Conservation (phyloP, 2,329 filamentous ascomycete species). For the Trichophyton mentagrophytes region DNA sequence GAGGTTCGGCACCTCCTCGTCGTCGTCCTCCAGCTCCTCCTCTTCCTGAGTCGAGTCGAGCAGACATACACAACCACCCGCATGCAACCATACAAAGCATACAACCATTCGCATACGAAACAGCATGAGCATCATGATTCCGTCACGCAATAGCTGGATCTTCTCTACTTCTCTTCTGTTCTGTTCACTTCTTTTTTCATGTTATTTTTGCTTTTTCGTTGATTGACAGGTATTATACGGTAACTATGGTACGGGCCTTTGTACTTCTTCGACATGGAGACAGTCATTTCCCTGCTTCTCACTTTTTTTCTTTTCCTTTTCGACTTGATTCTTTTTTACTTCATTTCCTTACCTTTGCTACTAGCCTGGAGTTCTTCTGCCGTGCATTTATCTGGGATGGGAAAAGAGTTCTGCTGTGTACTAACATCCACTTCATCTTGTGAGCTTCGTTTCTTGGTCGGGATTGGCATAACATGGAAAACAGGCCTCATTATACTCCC, state of each 20-base stretch:
- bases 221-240: background rate
- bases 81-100: background rate
- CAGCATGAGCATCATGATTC: background rate
- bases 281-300: background rate
- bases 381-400: background rate
- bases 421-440: background rate
- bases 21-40: background rate
- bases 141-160: background rate
- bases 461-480: background rate
- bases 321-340: background rate
- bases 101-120: background rate
- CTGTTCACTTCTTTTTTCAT: background rate
- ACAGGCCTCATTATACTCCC: background rate
- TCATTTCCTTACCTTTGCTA: no score
- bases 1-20: background rate
- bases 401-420: background rate
- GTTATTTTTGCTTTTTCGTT: background rate
- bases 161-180: background rate
- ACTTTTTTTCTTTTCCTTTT: background rate
- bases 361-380: background rate
- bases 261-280: background rate
- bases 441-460: background rate
- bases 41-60: background rate
- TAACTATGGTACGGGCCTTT: background rate
- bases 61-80: no score